phyloP scores from a whole-genome alignment of 805 yeast species.

The Myxozyma geophila region DNA sequence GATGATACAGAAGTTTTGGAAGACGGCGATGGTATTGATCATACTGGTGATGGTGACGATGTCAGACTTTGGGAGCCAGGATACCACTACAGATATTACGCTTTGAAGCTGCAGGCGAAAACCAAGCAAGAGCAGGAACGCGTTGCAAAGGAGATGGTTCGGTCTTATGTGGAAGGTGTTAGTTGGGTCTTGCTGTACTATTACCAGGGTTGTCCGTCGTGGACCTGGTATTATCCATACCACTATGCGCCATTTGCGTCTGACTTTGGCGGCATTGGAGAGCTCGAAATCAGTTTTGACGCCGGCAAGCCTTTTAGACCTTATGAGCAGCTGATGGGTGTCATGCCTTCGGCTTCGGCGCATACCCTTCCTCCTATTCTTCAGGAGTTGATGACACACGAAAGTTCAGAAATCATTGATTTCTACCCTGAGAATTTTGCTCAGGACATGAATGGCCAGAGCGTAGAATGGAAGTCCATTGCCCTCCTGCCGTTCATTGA shows the following conservation, averaged over 20 bases:
- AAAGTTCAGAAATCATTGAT: conserved; percentile 82
- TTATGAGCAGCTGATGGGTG: conserved; percentile 92
- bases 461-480: conserved; percentile 94
- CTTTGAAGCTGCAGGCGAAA: conserved; percentile 66
- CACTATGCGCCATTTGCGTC: conserved; percentile 98
- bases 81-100: conserved; percentile 79
- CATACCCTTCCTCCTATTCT: conserved; percentile 83
- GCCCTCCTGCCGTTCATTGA: conserved; percentile 90
- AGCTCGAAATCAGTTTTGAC: conserved; percentile 57
- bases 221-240: conserved; percentile 97
- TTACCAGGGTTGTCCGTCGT: conserved; percentile 97
- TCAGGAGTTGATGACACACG: conserved; percentile 77
- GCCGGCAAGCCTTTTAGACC: conserved; percentile 84
- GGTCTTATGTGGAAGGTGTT: conserved; percentile 86
- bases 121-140: conserved; percentile 56
- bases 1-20: conserved; percentile 41
- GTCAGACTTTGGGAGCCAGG: conserved; percentile 87
- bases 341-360: conserved; percentile 90
- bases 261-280: conserved; percentile 66
- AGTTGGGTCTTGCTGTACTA: conserved; percentile 95
- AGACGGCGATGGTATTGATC: conserved; percentile 48
- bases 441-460: conserved; percentile 94
- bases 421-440: conserved; percentile 88
- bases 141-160: conserved; percentile 63
- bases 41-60: conserved; percentile 47